These are phyloP conservation scores for Condylostoma magnum DNA, from an alignment of 169 alveolate species.

Conservation along the genomic window DNA sequence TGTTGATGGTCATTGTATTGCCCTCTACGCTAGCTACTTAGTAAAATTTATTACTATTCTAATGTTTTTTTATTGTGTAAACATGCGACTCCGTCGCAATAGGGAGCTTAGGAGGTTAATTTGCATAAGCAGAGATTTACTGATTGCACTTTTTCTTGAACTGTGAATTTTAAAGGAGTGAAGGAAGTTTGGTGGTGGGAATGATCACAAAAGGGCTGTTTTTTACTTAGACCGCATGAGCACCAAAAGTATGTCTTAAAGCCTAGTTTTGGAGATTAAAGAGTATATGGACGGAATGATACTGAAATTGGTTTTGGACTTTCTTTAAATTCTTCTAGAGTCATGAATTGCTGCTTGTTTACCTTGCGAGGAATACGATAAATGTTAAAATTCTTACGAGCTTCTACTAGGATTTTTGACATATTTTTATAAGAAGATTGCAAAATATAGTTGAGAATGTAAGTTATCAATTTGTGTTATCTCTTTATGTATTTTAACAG, in stretches of 20 bases:
- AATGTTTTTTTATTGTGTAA: no score
- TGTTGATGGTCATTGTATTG: background rate
- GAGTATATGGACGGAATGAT: slow-evolving; percentile 6
- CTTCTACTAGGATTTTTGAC: no score
- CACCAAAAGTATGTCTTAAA: slow-evolving; percentile 36
- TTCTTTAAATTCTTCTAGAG: background rate
- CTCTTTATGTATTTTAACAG: no score
- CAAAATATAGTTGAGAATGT: no score
- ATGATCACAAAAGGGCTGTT: slow-evolving; percentile 47
- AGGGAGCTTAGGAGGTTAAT: slow-evolving; percentile 25
- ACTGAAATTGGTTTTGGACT: slow-evolving; percentile 20
- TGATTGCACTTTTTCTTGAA: slow-evolving; percentile 2
- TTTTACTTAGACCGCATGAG: slow-evolving; percentile 30
- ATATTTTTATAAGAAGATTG: no score
- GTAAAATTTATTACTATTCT: background rate
- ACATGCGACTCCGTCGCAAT: slow-evolving; percentile 38
- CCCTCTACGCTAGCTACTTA: no score
- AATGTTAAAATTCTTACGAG: background rate
- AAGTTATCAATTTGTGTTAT: no score
- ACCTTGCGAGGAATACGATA: slow-evolving; percentile 4
- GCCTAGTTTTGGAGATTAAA: slow-evolving; percentile 15
- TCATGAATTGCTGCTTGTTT: background rate
- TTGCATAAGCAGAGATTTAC: slow-evolving; percentile 37
- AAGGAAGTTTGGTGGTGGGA: slow-evolving; percentile 31
- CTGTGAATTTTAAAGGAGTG: slow-evolving; percentile 3